These are phyloP conservation scores for Fusarium redolens DNA, from an alignment of 2,329 filamentous ascomycete species.

Conservation along the genomic window DNA sequence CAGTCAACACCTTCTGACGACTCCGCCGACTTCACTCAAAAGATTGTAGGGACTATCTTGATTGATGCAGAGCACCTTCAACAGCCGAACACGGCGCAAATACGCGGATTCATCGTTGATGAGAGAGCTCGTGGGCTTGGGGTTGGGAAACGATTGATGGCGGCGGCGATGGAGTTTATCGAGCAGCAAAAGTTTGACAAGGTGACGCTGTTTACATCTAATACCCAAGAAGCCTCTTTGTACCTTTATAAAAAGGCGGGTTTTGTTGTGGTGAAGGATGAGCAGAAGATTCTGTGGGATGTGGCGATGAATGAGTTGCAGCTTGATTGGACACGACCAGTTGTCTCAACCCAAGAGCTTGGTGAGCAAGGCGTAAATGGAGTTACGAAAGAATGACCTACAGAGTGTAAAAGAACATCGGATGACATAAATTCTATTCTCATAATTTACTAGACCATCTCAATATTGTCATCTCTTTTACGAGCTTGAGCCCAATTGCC, in stretches of 20 bases:
- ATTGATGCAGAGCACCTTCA: slow-evolving; percentile 20
- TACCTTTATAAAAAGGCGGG: slow-evolving; percentile 22
- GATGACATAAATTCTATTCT: no score
- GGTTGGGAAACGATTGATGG: slow-evolving; percentile 10
- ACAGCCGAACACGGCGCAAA: slow-evolving; percentile 7
- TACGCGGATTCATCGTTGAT: slow-evolving; percentile 31
- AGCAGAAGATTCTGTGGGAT: slow-evolving; percentile 28
- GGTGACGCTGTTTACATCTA: slow-evolving; percentile 12
- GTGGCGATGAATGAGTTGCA: slow-evolving; percentile 17
- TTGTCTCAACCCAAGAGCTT: accelerated
- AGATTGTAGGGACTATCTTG: slow-evolving; percentile 18
- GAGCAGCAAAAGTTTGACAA: slow-evolving; percentile 7
- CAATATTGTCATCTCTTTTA: not conserved
- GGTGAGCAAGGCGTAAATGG: not conserved
- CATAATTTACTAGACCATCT: not conserved
- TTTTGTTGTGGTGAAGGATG: slow-evolving; percentile 1
- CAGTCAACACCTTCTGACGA: not conserved
- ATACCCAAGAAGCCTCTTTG: not conserved
- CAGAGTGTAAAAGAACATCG: not conserved
- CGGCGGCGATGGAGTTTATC: slow-evolving; percentile 22
- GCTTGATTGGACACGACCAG: slow-evolving; percentile 18
- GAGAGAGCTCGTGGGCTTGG: slow-evolving; percentile 24
- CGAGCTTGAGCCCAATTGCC: not conserved
- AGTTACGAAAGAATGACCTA: not conserved
- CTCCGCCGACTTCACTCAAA: not conserved